Percentiles rank a stretch among this genome's conserved stretches.
phyloP scores from a whole-genome alignment of 306 rosid species.

The Macrotyloma uniflorum region DNA sequence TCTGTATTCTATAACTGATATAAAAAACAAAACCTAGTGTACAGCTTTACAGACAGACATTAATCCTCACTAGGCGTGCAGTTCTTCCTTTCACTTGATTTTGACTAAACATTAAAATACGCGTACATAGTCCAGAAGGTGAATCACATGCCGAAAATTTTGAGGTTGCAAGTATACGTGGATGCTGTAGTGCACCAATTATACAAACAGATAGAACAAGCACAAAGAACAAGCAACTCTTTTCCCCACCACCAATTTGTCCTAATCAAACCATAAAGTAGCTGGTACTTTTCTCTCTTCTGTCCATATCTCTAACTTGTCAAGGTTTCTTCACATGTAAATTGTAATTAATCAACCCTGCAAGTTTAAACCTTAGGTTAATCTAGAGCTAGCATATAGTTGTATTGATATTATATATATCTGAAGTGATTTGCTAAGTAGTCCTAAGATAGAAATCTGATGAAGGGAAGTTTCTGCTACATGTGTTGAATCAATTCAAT shows the following conservation, averaged over 20 bases:
- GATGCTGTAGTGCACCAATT: constrained; percentile 29
- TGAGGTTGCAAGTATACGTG: constrained; percentile 29
- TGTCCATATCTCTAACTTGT: constrained; percentile 8
- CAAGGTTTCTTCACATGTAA: not conserved
- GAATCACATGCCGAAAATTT: constrained; percentile 38
- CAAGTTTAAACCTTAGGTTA: not conserved
- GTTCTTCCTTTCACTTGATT: constrained; percentile 38
- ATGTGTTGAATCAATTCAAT: too few relatives aligned
- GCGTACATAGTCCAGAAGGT: constrained; percentile 34
- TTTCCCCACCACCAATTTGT: constrained; percentile 30
- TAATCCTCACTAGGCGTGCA: constrained; percentile 27
- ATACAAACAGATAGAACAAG: constrained; percentile 48
- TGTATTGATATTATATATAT: not conserved
- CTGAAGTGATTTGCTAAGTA: not conserved
- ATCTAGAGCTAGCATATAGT: too few relatives aligned
- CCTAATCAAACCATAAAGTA: constrained; percentile 27
- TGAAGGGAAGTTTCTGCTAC: constrained; percentile 1
- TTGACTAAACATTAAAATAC: constrained; percentile 53
- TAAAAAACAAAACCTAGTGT: constrained; percentile 14
- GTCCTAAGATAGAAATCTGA: not conserved
- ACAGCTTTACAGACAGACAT: constrained; percentile 37
- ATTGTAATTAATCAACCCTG: not conserved
- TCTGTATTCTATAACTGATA: constrained; percentile 5
- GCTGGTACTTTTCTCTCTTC: constrained; percentile 1
- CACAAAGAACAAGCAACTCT: constrained; percentile 37